phyloP scores from a whole-genome alignment of 1,284 basidiomycete species.

The Rhodotorula sp. region DNA sequence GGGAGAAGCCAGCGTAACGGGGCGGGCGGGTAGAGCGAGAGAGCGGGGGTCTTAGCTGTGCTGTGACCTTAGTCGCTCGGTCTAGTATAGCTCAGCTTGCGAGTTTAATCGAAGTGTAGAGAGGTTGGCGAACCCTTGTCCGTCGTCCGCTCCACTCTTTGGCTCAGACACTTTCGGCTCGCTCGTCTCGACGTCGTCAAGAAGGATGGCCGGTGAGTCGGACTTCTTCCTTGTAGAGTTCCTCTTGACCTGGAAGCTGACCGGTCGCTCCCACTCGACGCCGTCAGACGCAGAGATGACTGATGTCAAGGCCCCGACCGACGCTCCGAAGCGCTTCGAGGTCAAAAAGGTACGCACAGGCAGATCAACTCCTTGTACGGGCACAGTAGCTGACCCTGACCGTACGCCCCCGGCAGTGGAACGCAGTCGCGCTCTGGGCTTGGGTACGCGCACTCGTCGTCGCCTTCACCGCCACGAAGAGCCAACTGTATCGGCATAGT shows the following conservation, averaged over 20 bases:
- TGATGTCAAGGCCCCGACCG: constrained; percentile 3
- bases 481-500: not conserved
- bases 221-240: too few species aligned
- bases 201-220: constrained; percentile 25
- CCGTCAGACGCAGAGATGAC: constrained; percentile 63
- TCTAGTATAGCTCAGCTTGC: too few species aligned
- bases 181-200: too few species aligned
- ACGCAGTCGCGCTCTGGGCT: constrained; percentile 91
- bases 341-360: constrained; percentile 78
- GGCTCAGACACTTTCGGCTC: too few species aligned
- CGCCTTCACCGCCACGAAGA: constrained; percentile 10
- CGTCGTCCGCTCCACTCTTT: too few species aligned
- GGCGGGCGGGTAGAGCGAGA: not conserved
- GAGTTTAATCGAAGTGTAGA: too few species aligned
- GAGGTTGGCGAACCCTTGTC: too few species aligned
- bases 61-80: not conserved
- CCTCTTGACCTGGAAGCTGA: too few species aligned
- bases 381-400: constrained; percentile 6
- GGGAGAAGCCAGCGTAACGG: not conserved
- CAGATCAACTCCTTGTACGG: not conserved
- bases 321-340: constrained; percentile 71
- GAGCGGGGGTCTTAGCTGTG: not conserved
- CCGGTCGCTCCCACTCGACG: not conserved
- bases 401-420: constrained; percentile 65
- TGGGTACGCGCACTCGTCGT: constrained; percentile 63